Conservation (phyloP, 164 flowering plant species). For the Aristolochia californica region DNA sequence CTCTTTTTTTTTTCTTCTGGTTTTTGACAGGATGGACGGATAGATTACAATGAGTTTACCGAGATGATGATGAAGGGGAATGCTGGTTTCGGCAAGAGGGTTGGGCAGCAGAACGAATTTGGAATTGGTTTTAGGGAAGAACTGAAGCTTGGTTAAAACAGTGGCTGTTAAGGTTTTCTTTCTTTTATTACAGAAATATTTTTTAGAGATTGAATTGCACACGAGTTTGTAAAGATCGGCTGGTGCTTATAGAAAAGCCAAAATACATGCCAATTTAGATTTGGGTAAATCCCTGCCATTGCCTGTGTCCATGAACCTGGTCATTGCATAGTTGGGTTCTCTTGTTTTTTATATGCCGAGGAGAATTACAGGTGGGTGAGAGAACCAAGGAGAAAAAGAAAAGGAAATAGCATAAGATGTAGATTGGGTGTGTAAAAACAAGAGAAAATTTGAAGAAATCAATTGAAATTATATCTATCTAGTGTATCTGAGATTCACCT, state of each 20-base stretch:
- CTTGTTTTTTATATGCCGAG: too few relatives aligned
- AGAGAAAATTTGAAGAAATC: too few relatives aligned
- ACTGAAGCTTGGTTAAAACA: slow-evolving; percentile 31
- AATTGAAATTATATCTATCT: too few relatives aligned
- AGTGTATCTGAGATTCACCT: too few relatives aligned
- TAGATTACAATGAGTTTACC: slow-evolving; percentile 82
- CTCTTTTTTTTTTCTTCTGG: not conserved
- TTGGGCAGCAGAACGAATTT: slow-evolving; percentile 18
- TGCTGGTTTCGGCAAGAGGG: slow-evolving; percentile 41
- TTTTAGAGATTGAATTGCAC: slow-evolving; percentile 9
- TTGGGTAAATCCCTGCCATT: too few relatives aligned
- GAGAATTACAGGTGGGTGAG: too few relatives aligned
- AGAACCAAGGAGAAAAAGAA: too few relatives aligned
- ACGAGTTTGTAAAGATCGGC: slow-evolving; percentile 16
- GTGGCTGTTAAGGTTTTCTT: slow-evolving; percentile 1
- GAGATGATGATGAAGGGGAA: slow-evolving; percentile 81
- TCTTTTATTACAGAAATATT: not conserved
- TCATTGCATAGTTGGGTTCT: too few relatives aligned
- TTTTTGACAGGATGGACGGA: slow-evolving; percentile 70
- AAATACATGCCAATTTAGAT: too few relatives aligned
- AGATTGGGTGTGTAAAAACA: too few relatives aligned
- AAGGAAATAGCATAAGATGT: too few relatives aligned
- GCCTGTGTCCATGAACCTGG: too few relatives aligned
- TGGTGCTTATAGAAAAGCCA: slow-evolving; percentile 5
- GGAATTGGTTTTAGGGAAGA: slow-evolving; percentile 50